These are phyloP conservation scores for Huiozyma sinensis DNA, from an alignment of 805 yeast genomes.

Conservation along the genomic window DNA sequence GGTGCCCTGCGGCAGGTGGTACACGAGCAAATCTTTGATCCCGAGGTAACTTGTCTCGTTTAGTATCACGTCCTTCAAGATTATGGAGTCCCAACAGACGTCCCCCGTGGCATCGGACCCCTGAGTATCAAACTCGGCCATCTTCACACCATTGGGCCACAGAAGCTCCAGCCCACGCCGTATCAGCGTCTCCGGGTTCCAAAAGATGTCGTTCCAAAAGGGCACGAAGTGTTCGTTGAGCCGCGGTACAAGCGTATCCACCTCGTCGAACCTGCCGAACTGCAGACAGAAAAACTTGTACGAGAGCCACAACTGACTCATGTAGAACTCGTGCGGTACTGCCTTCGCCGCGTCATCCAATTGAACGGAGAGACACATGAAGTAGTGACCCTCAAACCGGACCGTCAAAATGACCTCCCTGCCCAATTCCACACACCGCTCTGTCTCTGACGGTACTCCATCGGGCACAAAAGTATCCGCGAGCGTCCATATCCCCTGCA, in stretches of 20 bases:
- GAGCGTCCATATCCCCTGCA: constrained; percentile 32
- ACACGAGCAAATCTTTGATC: constrained; percentile 22
- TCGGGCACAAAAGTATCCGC: constrained; percentile 9
- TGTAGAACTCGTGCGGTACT: constrained; percentile 22
- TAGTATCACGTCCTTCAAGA: constrained; percentile 19
- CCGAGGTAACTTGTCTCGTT: constrained; percentile 22
- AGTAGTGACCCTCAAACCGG: constrained; percentile 22
- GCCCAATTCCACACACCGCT: constrained; percentile 23
- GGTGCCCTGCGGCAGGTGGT: constrained; percentile 17
- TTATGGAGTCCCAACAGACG: constrained; percentile 20
- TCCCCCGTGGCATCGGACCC: neutral
- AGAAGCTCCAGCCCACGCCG: constrained; percentile 16
- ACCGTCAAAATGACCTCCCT: constrained; percentile 21
- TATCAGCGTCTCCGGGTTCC: constrained; percentile 15
- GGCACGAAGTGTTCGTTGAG: constrained; percentile 24
- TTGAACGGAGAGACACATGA: constrained; percentile 15
- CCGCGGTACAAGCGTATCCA: constrained; percentile 15
- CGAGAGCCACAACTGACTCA: constrained; percentile 18
- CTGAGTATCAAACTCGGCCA: constrained; percentile 13
- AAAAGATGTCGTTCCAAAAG: constrained; percentile 23
- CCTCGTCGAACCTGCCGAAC: constrained; percentile 16
- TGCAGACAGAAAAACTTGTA: constrained; percentile 20
- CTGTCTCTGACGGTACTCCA: constrained; percentile 5
- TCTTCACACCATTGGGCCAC: constrained; percentile 18
- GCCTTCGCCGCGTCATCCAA: constrained; percentile 6